Evolutionary conservation across 495 filamentous ascomycete species (phyloP).

Genomic region (Podospora appendiculata): DNA sequence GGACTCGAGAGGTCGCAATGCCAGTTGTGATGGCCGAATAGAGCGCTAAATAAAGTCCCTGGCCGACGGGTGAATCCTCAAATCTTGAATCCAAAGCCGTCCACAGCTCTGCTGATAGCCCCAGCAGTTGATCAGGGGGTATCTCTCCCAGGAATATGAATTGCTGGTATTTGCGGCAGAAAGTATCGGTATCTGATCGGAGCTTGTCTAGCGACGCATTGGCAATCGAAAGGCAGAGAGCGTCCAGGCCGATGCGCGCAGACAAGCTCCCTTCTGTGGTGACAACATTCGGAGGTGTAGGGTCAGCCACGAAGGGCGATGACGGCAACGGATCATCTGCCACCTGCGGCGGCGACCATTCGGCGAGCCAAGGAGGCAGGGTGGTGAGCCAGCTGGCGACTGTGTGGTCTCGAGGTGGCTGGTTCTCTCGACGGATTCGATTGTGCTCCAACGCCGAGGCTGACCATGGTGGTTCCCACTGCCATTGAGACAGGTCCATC

Average conservation of each 20-base stretch:
- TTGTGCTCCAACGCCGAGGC: neutral
- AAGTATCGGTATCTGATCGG: neutral
- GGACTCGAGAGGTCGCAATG: conserved; percentile 8
- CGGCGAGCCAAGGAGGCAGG: neutral
- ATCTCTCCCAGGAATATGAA: conserved; percentile 8
- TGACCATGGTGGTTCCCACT: conserved; percentile 38
- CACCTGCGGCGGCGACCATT: neutral
- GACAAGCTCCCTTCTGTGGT: neutral
- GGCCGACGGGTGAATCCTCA: neutral
- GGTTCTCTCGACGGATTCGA: neutral
- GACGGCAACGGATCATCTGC: neutral
- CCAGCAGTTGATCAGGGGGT: neutral
- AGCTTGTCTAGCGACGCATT: conserved; percentile 1
- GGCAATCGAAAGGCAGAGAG: neutral
- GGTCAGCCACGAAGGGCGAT: neutral
- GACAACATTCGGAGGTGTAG: neutral
- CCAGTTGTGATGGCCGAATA: conserved; percentile 13
- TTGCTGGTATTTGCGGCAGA: conserved; percentile 10
- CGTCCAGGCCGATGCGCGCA: conserved; percentile 1
- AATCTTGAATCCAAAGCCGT: conserved; percentile 6
- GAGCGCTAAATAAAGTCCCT: conserved; percentile 3
- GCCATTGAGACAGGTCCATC: conserved; percentile 36
- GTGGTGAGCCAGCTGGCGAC: neutral
- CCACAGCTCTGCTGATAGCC: conserved; percentile 6
- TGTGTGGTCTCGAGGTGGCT: neutral